Conservation (phyloP, 148 eudicot species). For the Polygonum maritimum region DNA sequence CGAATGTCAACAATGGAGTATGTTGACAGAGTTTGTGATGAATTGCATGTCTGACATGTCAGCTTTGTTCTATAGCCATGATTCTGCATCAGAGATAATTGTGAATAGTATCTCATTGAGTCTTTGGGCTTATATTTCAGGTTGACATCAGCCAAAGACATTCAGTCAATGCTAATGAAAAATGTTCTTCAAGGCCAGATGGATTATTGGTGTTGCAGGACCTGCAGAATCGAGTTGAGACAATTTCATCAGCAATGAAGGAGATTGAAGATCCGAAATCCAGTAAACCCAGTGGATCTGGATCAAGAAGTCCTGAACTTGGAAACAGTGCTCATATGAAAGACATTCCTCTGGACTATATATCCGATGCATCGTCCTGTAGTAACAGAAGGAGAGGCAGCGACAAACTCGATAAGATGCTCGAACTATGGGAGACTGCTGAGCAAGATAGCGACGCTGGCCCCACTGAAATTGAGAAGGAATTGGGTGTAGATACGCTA, state of each 20-base stretch:
- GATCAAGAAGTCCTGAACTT: slow-evolving; percentile 33
- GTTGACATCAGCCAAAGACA: slow-evolving; percentile 13
- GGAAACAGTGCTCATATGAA: slow-evolving; percentile 49
- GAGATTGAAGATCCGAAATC: slow-evolving; percentile 45
- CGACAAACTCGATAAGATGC: slow-evolving; percentile 61
- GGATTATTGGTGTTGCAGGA: slow-evolving; percentile 41
- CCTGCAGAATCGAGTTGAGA: slow-evolving; percentile 56
- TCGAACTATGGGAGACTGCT: slow-evolving; percentile 80
- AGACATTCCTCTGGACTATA: slow-evolving; percentile 84
- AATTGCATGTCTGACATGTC: no score
- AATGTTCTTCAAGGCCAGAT: slow-evolving; percentile 16
- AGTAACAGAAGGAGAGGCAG: slow-evolving; percentile 34
- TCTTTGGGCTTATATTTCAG: slow-evolving; percentile 14
- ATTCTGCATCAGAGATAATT: no score
- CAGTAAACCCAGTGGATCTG: slow-evolving; percentile 22
- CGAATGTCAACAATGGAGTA: background rate
- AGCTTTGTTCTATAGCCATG: no score
- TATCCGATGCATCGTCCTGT: slow-evolving; percentile 33
- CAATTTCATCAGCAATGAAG: slow-evolving; percentile 31
- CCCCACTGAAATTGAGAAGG: slow-evolving; percentile 49
- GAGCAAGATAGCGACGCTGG: slow-evolving; percentile 22
- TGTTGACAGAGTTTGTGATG: background rate
- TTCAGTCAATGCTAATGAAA: slow-evolving; percentile 14
- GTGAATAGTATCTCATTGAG: background rate
- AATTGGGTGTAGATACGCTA: slow-evolving; percentile 62